Evolutionary conservation across 2,329 filamentous ascomycete genomes (phyloP).

Genomic region (Fulvia fulva): DNA sequence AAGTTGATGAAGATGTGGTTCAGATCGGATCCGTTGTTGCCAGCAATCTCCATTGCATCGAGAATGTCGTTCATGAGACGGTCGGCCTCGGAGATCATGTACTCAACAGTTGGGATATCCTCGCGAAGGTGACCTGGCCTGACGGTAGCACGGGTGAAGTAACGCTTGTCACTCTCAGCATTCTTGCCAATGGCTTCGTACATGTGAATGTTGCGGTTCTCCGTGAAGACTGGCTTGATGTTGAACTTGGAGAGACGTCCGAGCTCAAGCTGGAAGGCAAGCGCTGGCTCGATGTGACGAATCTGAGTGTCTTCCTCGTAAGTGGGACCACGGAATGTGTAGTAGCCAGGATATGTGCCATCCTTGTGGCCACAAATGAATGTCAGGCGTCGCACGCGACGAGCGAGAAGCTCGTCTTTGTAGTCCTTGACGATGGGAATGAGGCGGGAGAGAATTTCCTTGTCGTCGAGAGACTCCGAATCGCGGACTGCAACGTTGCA

Average conservation of each 20-base stretch:
- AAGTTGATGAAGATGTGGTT: constrained; percentile 99
- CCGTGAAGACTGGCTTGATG: constrained; percentile 96
- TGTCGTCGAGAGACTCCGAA: constrained; percentile 76
- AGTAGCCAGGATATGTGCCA: constrained; percentile 93
- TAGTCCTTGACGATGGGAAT: constrained; percentile 69
- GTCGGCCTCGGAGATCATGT: constrained; percentile 95
- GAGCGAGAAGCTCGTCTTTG: constrained; percentile 77
- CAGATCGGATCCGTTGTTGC: constrained; percentile 97
- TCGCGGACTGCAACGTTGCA: constrained; percentile 90
- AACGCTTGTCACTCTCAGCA: constrained; percentile 93
- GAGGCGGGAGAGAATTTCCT: constrained; percentile 74
- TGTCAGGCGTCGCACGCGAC: constrained; percentile 81
- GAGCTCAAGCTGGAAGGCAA: constrained; percentile 98
- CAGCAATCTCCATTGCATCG: constrained; percentile 95
- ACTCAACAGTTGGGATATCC: constrained; percentile 97
- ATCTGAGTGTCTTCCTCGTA: constrained; percentile 94
- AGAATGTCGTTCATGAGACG: constrained; percentile 96
- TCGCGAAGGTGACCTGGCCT: constrained; percentile 90
- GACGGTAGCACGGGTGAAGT: constrained; percentile 95
- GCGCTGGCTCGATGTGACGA: constrained; percentile 90
- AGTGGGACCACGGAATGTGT: constrained; percentile 89
- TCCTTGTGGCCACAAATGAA: constrained; percentile 96
- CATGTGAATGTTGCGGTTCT: constrained; percentile 98
- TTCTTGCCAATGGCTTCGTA: constrained; percentile 96
- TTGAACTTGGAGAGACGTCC: constrained; percentile 92